Percentiles rank a stretch among this genome's conserved stretches.
Conservation (phyloP, 2,329 filamentous ascomycete genomes). For the Fusarium lateritium region DNA sequence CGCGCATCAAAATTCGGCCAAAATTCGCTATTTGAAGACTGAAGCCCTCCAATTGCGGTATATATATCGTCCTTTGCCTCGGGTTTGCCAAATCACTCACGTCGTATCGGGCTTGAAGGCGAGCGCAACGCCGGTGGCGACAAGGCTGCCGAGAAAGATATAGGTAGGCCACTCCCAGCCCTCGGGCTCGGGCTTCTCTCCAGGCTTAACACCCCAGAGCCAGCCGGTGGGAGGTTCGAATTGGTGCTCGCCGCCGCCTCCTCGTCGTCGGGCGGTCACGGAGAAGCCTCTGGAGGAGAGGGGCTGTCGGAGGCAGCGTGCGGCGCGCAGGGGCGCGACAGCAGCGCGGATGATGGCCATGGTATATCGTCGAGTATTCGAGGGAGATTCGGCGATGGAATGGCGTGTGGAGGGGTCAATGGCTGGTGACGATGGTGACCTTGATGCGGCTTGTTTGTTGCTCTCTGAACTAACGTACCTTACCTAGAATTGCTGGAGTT, state of each 20-base stretch:
- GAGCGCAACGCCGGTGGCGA: constrained; percentile 83
- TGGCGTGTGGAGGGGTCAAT: constrained; percentile 49
- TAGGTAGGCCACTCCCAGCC: constrained; percentile 93
- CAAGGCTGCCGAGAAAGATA: constrained; percentile 85
- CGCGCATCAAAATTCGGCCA: constrained; percentile 25
- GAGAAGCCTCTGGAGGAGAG: constrained; percentile 59
- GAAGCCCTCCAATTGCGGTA: neutral
- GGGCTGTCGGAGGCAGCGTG: constrained; percentile 57
- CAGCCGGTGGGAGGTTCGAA: constrained; percentile 93
- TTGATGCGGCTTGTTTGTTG: constrained; percentile 42
- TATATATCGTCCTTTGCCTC: neutral
- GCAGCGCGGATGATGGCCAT: constrained; percentile 58
- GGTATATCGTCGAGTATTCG: constrained; percentile 37
- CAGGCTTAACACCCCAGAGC: constrained; percentile 94
- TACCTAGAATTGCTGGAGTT: constrained; percentile 44
- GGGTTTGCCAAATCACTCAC: constrained; percentile 71
- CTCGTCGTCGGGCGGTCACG: constrained; percentile 59
- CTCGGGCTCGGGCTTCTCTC: constrained; percentile 95
- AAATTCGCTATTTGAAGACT: neutral
- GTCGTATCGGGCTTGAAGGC: constrained; percentile 99
- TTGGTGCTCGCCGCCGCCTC: constrained; percentile 72
- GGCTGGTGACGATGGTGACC: constrained; percentile 45
- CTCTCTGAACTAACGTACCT: constrained; percentile 32
- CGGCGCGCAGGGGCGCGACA: constrained; percentile 55
- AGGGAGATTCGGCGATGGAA: constrained; percentile 42